Conservation (phyloP, 345 rosid genomes). For the Pelargonium nanum region DNA sequence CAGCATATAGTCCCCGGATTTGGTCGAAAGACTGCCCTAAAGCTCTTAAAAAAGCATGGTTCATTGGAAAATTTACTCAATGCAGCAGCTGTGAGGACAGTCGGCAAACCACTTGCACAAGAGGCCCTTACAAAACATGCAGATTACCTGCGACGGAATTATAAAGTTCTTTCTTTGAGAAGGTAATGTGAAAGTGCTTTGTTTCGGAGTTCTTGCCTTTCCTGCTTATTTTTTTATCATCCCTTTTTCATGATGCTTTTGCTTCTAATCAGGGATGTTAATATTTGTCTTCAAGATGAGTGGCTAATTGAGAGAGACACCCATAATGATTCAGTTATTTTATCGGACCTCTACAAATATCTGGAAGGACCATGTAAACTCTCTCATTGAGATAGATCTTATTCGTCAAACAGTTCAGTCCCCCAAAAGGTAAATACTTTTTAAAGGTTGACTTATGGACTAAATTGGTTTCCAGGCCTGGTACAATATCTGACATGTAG, state of each 20-base stretch:
- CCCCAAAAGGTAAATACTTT: constrained; percentile 8
- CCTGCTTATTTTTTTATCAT: not conserved
- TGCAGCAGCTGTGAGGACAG: constrained; percentile 76
- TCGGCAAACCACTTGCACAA: constrained; percentile 72
- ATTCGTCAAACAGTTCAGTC: constrained; percentile 19
- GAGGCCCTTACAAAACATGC: constrained; percentile 79
- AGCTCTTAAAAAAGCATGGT: constrained; percentile 76
- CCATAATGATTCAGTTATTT: constrained; percentile 41
- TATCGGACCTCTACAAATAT: constrained; percentile 37
- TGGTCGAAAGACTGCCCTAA: constrained; percentile 76
- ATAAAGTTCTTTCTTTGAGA: constrained; percentile 70
- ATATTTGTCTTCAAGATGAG: constrained; percentile 61
- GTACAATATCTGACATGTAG: not conserved
- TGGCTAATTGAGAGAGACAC: constrained; percentile 61
- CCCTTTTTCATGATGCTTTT: not conserved
- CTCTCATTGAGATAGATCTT: constrained; percentile 13
- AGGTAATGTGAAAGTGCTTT: constrained; percentile 28
- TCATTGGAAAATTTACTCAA: constrained; percentile 74
- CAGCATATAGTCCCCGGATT: constrained; percentile 74
- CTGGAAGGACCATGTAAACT: constrained; percentile 21
- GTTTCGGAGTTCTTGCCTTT: not conserved
- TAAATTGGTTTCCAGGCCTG: not conserved
- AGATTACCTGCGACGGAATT: constrained; percentile 73
- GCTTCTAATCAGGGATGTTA: constrained; percentile 48
- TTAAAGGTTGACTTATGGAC: not conserved